Base-by-base conservation (phyloP, 805 yeast species). In the Candida palmyrensis region DNA sequence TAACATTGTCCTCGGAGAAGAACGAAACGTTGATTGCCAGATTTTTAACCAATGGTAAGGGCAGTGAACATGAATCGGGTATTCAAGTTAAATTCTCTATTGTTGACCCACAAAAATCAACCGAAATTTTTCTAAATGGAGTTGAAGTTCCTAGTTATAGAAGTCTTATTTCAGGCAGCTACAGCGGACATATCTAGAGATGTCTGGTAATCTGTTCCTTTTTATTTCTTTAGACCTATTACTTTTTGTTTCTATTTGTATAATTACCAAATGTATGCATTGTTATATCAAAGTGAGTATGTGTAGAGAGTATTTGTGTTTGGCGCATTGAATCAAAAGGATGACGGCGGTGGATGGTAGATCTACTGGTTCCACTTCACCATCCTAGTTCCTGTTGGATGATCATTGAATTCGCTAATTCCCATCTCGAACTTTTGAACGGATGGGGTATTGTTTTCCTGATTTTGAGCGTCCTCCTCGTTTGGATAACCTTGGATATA, bases 21-120 rank as follows among this genome's bases (percentile, higher is more conserved):
- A 32, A 25, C 6, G 80, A 81, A 47, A 77, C 82, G 48, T 68
- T 89, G 27, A 78, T 90, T 49, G 96, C 95, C 12, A 78, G 96
- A 59, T 87, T 90, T 51, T 64, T 80, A 53, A 90, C 96, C 3
- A 75, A 74, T 25, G 82, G 82, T 4, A 53, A 58, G 25, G 95
- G 83, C 6, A 58, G 59, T n/a, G 96, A 87, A 57, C 70, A 81
- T 15, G 77, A 77, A 11, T 67, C 77, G 19, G 96, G 96, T 25
- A 77, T 86, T 32, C 82, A 78, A 47, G 61, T 82, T 27, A 76
- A 80, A 53, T 84, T 82, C 39, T 57, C 60, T 20, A 71, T 79
- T 23, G 71, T 71, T 20, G 51, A 57, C 21, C 54, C 67, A 18
- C 75, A 75, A 6, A 57, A 70, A 24, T 60, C 66, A 21, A 51